Conservation (phyloP, 2,329 filamentous ascomycete species). For the Aureobasidium musti region DNA sequence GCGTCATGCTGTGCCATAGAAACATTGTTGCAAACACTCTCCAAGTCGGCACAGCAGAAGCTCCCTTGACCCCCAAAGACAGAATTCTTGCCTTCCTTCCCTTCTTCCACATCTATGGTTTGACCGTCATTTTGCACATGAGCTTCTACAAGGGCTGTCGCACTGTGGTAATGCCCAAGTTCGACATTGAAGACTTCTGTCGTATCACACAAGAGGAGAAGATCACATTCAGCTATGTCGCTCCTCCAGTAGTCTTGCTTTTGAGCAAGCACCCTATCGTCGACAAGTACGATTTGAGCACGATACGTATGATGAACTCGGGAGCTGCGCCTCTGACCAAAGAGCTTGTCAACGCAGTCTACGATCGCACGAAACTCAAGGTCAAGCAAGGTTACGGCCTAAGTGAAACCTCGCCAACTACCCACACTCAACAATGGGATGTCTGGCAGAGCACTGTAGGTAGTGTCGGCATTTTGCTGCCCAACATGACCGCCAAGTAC, state of each 20-base stretch:
- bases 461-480: conserved; percentile 73
- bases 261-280: conserved; percentile 78
- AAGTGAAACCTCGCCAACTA: conserved; percentile 80
- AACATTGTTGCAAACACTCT: conserved; percentile 76
- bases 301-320: conserved; percentile 79
- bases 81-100: conserved; percentile 77
- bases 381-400: conserved; percentile 94
- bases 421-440: conserved; percentile 68
- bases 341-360: conserved; percentile 76
- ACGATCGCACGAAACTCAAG: conserved; percentile 70
- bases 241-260: conserved; percentile 79
- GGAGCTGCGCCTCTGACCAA: conserved; percentile 82
- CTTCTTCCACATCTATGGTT: conserved; percentile 87
- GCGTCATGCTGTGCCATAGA: conserved; percentile 79
- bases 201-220: conserved; percentile 70
- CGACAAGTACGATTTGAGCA: conserved; percentile 76
- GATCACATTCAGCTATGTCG: conserved; percentile 78
- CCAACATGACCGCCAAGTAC: conserved; percentile 80
- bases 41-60: conserved; percentile 46
- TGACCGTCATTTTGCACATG: conserved; percentile 72
- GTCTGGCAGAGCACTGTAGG: conserved; percentile 78
- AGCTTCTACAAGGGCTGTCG: conserved; percentile 66
- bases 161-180: conserved; percentile 72
- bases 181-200: conserved; percentile 80
- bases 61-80: conserved; percentile 61